Percentiles rank a stretch among this genome's conserved stretches.
Conservation (phyloP, 2,329 filamentous ascomycete species). For the Clonostachys sp. region DNA sequence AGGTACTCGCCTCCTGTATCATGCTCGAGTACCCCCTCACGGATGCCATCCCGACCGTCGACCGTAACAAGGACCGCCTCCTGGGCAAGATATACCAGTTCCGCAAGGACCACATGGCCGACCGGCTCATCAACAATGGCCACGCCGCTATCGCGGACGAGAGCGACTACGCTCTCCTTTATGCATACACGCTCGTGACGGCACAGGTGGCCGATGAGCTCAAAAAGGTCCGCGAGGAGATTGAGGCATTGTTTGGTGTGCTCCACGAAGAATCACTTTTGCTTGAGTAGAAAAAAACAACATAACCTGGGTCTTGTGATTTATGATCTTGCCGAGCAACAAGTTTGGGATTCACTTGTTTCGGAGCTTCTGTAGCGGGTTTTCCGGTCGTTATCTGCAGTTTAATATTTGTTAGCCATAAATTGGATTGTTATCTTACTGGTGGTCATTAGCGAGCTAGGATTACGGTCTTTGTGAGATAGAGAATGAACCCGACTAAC, state of each 20-base stretch:
- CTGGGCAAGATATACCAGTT: constrained; percentile 87
- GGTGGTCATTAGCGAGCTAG: no score
- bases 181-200: constrained; percentile 77
- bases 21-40: constrained; percentile 93
- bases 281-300: constrained; percentile 37
- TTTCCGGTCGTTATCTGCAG: no score
- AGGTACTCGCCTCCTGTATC: constrained; percentile 85
- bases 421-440: neutral
- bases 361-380: no score
- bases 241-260: constrained; percentile 60
- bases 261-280: constrained; percentile 55
- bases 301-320: neutral
- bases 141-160: constrained; percentile 47
- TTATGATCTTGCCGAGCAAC: neutral
- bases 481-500: no score
- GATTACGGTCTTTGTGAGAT: no score
- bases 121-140: constrained; percentile 7
- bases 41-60: constrained; percentile 80
- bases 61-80: constrained; percentile 74
- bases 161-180: constrained; percentile 84
- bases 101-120: constrained; percentile 58
- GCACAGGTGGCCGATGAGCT: constrained; percentile 63
- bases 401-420: neutral
- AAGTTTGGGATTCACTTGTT: no score
- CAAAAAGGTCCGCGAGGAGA: constrained; percentile 52